Base-by-base conservation (phyloP, 768 basidiomycete species). In the Amanita thiersii region DNA sequence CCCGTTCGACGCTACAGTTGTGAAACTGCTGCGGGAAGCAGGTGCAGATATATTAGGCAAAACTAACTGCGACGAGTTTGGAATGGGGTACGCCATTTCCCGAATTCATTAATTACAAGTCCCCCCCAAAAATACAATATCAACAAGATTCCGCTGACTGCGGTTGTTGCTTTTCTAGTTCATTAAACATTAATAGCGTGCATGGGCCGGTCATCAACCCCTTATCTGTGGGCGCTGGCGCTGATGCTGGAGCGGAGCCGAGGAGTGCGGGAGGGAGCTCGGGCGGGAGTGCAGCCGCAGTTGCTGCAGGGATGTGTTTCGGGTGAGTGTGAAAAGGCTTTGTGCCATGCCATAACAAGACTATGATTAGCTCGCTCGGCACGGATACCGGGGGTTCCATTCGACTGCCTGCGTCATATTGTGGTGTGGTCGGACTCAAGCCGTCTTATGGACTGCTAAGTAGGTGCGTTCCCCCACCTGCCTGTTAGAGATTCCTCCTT, bases 321-420 rank as follows among this genome's bases (percentile, higher is more conserved):
- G 85, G 79, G 93, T 94, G 51, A 61, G 89, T 70, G 4, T 26
- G 7, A 11, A 11, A 31, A 17, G 25, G 7, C 9, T 23, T 26
- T 6, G n/a, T 30, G 21, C 28, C 26, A 9, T 5, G 24, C 24
- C 44, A 51, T 43, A 25, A 31, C 46, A 25, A 24, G 30, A 11
- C 9, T 11, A 4, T 30, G 24, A 25, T 31, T 37, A 96, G 94
- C 12, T 91, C 94, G 0, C 56, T 98, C 15, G 88, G 83, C 1
- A 94, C 92, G 2, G 96, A 99, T 57, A 98, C 94, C 0, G 94
- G 96, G 5, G 96, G 94, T 1, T 98, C 96, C 4, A 81, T 84
- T 7, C 76, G 94, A 29, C 66, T 99, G 2, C 96, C 96, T 0
- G 96, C 96, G 0, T 81, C 91, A 2, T 97, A 97, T 53, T 96